Evolutionary conservation across 2,329 filamentous ascomycete species (phyloP).

Genomic region (Cladophialophora chaetospira): DNA sequence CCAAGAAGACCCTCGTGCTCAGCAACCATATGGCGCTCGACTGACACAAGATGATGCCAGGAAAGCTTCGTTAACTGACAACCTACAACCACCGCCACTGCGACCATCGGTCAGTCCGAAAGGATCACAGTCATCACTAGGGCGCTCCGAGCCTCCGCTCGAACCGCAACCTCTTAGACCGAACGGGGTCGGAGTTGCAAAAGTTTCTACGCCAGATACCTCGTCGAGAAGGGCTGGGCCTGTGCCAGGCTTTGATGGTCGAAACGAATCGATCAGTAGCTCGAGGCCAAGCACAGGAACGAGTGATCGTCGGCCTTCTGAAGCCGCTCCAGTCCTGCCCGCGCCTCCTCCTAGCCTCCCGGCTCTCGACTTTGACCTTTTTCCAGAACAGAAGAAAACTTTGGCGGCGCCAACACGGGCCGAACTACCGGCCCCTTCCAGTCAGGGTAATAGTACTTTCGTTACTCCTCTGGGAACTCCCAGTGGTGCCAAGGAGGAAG

Average conservation of each 20-base stretch:
- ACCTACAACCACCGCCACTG: constrained; percentile 16
- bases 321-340: constrained; percentile 19
- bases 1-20: constrained; percentile 15
- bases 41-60: constrained; percentile 20
- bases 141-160: constrained; percentile 11
- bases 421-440: constrained; percentile 35
- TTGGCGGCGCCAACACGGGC: constrained; percentile 2
- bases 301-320: constrained; percentile 19
- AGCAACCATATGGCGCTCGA: constrained; percentile 19
- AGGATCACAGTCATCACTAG: constrained; percentile 25
- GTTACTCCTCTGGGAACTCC: constrained; percentile 42
- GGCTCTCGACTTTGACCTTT: constrained; percentile 15
- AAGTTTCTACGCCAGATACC: constrained; percentile 7
- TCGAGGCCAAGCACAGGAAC: constrained; percentile 25
- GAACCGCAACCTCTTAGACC: constrained; percentile 19
- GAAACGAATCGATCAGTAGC: constrained; percentile 6
- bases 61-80: constrained; percentile 18
- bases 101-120: constrained; percentile 27
- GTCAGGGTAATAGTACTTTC: constrained; percentile 37
- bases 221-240: constrained; percentile 18
- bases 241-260: constrained; percentile 12
- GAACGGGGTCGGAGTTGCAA: constrained; percentile 17
- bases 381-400: constrained; percentile 23
- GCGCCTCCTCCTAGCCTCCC: constrained; percentile 14
- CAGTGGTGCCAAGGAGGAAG: constrained; percentile 37